Evolutionary conservation across 768 basidiomycete genomes (phyloP).

Genomic region (Suillus subaureus): DNA sequence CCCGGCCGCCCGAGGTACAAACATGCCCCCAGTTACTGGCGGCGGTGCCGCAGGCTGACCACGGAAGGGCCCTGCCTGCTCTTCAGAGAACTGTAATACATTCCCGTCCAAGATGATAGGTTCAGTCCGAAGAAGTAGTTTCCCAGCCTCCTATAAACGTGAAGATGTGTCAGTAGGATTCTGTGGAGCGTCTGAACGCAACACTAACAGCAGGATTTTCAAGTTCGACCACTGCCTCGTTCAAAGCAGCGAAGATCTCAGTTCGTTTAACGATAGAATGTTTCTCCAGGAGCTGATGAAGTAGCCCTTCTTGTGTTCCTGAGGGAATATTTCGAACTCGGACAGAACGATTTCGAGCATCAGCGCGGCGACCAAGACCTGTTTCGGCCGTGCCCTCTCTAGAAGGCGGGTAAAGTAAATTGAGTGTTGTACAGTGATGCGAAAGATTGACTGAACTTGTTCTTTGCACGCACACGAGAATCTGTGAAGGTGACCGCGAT

Average conservation of each 20-base stretch:
- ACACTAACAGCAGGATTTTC: slow-evolving; percentile 62
- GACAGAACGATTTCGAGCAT: slow-evolving; percentile 69
- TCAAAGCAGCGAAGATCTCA: slow-evolving; percentile 65
- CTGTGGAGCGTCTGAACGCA: not conserved
- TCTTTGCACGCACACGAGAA: slow-evolving; percentile 57
- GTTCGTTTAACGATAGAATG: slow-evolving; percentile 68
- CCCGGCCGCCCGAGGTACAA: slow-evolving; percentile 66
- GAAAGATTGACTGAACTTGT: slow-evolving; percentile 42
- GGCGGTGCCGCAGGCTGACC: slow-evolving; percentile 35
- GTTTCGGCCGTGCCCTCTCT: slow-evolving; percentile 52
- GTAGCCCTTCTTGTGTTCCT: slow-evolving; percentile 82
- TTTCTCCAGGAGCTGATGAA: slow-evolving; percentile 91
- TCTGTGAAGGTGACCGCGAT: slow-evolving; percentile 90
- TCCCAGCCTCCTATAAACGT: slow-evolving; percentile 73
- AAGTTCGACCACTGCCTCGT: slow-evolving; percentile 67
- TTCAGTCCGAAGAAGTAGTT: slow-evolving; percentile 69
- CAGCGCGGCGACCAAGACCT: slow-evolving; percentile 57
- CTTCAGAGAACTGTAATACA: slow-evolving; percentile 61
- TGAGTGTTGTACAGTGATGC: not conserved
- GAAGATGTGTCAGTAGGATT: not conserved
- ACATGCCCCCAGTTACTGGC: slow-evolving; percentile 49
- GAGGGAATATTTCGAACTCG: slow-evolving; percentile 75
- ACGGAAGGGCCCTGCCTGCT: slow-evolving; percentile 36
- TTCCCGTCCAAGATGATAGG: slow-evolving; percentile 71
- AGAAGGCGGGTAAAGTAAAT: slow-evolving; percentile 4